Base-by-base conservation (phyloP, 108 stramenopile species). In the Aurantiochytrium sp. region DNA sequence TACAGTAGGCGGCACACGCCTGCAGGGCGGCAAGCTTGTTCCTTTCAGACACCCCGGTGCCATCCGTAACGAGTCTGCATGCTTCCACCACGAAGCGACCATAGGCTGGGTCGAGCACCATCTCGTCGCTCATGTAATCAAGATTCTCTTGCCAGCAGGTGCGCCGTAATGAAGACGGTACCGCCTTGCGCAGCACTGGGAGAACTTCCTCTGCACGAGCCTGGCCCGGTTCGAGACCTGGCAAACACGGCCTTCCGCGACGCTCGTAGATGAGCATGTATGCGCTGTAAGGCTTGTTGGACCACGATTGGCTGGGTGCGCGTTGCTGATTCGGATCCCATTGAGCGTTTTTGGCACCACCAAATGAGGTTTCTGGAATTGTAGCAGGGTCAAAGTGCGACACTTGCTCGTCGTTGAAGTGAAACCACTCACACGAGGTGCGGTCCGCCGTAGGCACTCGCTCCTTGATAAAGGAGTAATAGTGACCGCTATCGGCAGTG, bases 401-500 rank as follows among this genome's bases (percentile, higher is more conserved):
- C 23, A 95, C 93, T 21, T 90, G 71, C 16, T 89, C 72, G 89
- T 95, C 95, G 90, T 95, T 95, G 83, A 94, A 94, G 87, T 94
- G 92, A 44, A 93, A 89, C 95, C 95, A 95, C 21, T 71, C 91
- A 21, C 92, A 88, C 25, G 5, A 12, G 8, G 21, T 5, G 5
- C 59, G 28, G 0, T 23, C 88, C 29, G 51, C 16, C 10, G n/a
- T 64, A 0, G 60, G 35, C 5, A 44, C 5, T 4, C 93, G 58
- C 73, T 94, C 93, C 5, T 90, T 72, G 21, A 94, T 92, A 83
- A 91, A 94, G 28, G 88, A 76, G 89, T 94, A 95, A 91, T 95
- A 95, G 91, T 95, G 95, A 3, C 95, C 95, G 25, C 90, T 91
- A 72, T 95, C 92, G 16, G 92, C 91, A 12, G 94, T 95, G 49